Evolutionary conservation across 2,329 filamentous ascomycete species (phyloP), one percentile per base, ranked within the genome.

Genomic region (Erysiphe pulchra): DNA sequence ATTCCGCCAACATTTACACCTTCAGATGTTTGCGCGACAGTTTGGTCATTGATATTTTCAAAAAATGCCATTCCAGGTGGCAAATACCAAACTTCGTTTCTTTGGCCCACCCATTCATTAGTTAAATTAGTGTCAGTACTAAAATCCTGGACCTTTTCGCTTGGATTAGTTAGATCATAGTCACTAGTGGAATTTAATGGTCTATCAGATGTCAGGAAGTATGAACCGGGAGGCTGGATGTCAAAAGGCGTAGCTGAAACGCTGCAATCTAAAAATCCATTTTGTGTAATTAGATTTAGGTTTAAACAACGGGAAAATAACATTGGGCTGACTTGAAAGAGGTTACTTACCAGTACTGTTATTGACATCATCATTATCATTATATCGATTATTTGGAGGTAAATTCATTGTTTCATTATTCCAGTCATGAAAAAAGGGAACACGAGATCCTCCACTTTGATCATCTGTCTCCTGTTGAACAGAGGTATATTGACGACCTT

Each of bases 1-100:
- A 78, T 63, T 0, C 75, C 75, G 10, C 73, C 74, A 2, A 79
- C 70, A 52, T 77, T 77, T 44, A 78, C 70, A 28, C 74, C 74
- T 51, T 78, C 74, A 9, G 74, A 71, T 2, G 73, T 77, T 70
- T 77, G 77, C 39, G 72, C 72, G 10, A 77, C 72, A 7, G 66
- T 66, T 32, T 66, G 66, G 50, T 73, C 72, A 54, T 73, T 77
- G 53, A 76, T 66, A 55, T 75, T 77, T 53, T 77, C 72, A 58
- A 75, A 77, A 47, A 78, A 73, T 4, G 72, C 73, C 1, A 73
- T 65, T 0, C 74, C 74, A 0, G 74, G 65, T 0, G 74, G 73
- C 1, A 78, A 63, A 54, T 77, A 78, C 74, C 74, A 78, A 69
- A 78, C 73, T 53, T 76, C 72, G 16, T 49, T 49, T 4, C 40